Evolutionary conservation across 1,139 yeast species (phyloP), one percentile per base, ranked within the genome.

Genomic region (Debaryomyces coudertii): DNA sequence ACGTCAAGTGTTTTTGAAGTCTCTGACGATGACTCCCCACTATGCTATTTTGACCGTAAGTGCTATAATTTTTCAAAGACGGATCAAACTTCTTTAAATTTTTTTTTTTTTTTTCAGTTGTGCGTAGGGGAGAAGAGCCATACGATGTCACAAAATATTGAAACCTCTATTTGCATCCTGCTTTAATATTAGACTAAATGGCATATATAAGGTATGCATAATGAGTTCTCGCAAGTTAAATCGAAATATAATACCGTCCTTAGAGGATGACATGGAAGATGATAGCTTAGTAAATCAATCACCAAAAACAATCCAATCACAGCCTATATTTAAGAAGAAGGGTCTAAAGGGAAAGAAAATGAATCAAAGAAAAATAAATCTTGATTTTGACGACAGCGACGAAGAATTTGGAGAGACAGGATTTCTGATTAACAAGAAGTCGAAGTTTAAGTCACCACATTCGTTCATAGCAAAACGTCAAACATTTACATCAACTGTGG

Each of bases 321-420:
- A 33, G 8, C 37, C 44, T 9, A 25, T 37, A 16, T 63, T 63
- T 54, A 64, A 63, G 50, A 60, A 57, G 57, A 64, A 63, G 47
- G 41, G 36, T 5, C 40, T 47, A n/a, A 52, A 49, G 37, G 40
- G 38, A 7, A 35, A 35, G 12, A 45, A 40, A 15, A 29, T 46
- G 9, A 12, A 44, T 7, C 37, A 25, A 11, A 40, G 53, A 37
- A 42, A 40, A 37, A 42, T 40, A 5, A 40, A 28, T 23, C 29
- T 38, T 16, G 43, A 35, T n/a, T 24, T 44, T 7, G 55, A 47
- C 16, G 56, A 47, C 9, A 50, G 46, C 7, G 43, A 35, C 11
- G 49, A 45, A n/a, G 53, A 40, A 5, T 45, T 36, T n/a, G 40
- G 11, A n/a, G 25, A 20, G 33, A 18, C 9, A 4, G 15, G 4